Base-by-base conservation (phyloP, 441 rosid species). In the Capsella rubella region DNA sequence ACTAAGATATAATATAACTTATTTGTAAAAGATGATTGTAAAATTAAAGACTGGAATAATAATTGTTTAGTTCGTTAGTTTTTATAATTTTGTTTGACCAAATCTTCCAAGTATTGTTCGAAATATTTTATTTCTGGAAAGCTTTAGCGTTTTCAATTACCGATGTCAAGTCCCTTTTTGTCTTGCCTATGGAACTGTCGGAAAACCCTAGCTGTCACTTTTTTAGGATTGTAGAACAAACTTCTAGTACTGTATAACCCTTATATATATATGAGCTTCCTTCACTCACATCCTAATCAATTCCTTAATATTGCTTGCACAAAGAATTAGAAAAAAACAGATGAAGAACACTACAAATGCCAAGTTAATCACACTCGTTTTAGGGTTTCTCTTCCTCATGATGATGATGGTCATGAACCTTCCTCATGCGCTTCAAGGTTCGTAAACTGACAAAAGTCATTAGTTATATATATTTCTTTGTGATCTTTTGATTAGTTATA, bases 161-260 rank as follows among this genome's bases (percentile, higher is more conserved):
- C 79, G 51, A 75, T 67, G 43, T 62, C 75, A 69, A 63, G 61
- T 55, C 37, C 46, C 75, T 62, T 76, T 76, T 76, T 69, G 73
- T 77, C 73, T 77, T 77, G 69, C 80, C 77, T 77, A 77, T 65
- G 77, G 58, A 71, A 51, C 50, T 76, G 79, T 76, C 71, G 66
- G 79, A 46, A 75, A 63, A 50, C 71, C 79, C 72, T 58, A 66
- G 67, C 65, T 69, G 49, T 62, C 35, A 54, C 70, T 50, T 71
- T 64, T 25, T 21, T 40, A 11, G 5, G 42, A 58, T 37, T 45
- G 37, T n/a, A 31, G 34, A 63, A 51, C 32, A 50, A 18, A 14
- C 61, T 46, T 54, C 61, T 25, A n/a, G 10, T 37, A 31, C 60
- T 45, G 13, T 46, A 54, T 34, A 39, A 49, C 12, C 51, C 52